phyloP scores from a whole-genome alignment of 441 rosid genomes.

The Eutrema salsugineum region DNA sequence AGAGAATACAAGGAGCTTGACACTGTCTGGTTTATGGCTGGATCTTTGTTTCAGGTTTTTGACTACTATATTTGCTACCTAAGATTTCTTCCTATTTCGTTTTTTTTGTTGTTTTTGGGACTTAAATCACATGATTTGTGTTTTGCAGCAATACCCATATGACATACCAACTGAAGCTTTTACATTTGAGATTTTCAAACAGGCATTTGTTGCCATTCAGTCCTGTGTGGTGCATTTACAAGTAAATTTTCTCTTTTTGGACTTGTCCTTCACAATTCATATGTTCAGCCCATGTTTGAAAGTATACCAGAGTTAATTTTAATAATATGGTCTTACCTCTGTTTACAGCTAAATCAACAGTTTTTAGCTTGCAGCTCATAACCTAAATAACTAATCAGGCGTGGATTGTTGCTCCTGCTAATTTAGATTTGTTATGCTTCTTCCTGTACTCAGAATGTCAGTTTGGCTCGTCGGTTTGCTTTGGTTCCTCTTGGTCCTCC shows the following conservation, averaged over 20 bases:
- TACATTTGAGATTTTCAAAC: conserved; percentile 84
- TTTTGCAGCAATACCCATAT: conserved; percentile 88
- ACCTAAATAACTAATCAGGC: conserved; percentile 1
- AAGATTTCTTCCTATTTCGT: background rate
- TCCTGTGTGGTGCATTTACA: conserved; percentile 97
- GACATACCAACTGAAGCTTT: conserved; percentile 99
- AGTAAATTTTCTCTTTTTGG: conserved; percentile 35
- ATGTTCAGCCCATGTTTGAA: background rate
- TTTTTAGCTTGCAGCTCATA: conserved; percentile 3
- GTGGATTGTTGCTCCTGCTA: conserved; percentile 13
- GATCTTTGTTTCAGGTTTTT: conserved; percentile 89
- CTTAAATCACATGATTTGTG: conserved; percentile 25
- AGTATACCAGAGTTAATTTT: background rate
- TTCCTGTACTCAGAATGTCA: conserved; percentile 69
- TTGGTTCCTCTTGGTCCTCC: conserved; percentile 99
- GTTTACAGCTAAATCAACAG: background rate
- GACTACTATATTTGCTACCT: background rate
- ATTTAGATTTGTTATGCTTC: background rate
- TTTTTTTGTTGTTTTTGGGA: background rate
- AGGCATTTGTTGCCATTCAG: conserved; percentile 95
- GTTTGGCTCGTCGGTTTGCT: conserved; percentile 95
- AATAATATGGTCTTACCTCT: background rate
- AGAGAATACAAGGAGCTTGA: conserved; percentile 88
- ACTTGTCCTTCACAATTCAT: background rate
- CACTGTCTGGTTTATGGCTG: conserved; percentile 99